phyloP scores from a whole-genome alignment of 345 rosid genomes.

The Populus pruinosa region DNA sequence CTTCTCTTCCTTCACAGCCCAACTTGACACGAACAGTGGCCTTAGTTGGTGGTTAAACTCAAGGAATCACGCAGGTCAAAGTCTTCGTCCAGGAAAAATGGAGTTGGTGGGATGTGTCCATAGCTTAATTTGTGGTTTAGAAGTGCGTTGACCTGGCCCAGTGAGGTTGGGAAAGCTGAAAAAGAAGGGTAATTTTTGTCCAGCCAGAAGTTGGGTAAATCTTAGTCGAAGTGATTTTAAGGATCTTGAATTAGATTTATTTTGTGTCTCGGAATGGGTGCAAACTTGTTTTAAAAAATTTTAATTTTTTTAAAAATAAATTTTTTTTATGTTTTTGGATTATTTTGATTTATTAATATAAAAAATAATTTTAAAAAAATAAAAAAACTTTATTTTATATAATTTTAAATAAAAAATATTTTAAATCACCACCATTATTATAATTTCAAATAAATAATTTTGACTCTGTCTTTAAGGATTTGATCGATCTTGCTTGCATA shows the following conservation, averaged over 20 bases:
- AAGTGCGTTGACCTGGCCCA: not conserved
- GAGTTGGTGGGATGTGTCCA: not conserved
- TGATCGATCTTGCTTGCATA: not conserved
- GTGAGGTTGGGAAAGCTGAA: not conserved
- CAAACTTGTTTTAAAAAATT: rapidly evolving
- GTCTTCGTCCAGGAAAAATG: not conserved
- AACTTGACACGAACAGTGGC: not conserved
- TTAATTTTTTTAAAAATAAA: too few relatives aligned
- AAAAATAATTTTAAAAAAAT: too few relatives aligned
- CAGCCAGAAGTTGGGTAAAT: too few relatives aligned
- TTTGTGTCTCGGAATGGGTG: too few relatives aligned
- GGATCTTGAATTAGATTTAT: too few relatives aligned
- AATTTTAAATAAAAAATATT: too few relatives aligned
- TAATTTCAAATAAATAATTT: too few relatives aligned
- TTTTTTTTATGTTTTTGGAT: too few relatives aligned
- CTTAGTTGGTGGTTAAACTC: too few relatives aligned
- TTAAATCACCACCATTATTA: too few relatives aligned
- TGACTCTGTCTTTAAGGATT: not conserved
- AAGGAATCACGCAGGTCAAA: not conserved
- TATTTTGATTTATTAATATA: rapidly evolving
- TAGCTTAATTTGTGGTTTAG: not conserved
- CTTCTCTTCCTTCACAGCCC: not conserved
- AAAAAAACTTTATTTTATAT: too few relatives aligned
- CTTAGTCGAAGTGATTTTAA: too few relatives aligned
- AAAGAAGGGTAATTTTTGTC: not conserved